phyloP scores from a whole-genome alignment of 2,329 filamentous ascomycete genomes.

The Elsinoe australis region DNA sequence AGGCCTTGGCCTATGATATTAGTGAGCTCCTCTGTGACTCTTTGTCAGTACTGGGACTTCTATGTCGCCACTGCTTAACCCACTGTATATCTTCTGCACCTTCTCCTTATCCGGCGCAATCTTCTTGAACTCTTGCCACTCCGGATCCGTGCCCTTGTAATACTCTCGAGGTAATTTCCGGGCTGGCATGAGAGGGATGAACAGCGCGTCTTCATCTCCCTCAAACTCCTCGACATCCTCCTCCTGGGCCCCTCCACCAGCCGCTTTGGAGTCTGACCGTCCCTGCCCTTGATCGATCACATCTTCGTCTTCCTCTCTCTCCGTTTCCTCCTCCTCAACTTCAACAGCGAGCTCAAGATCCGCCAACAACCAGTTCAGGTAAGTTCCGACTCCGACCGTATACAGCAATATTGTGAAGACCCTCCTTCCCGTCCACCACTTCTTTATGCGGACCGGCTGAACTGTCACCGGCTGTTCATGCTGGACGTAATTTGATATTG shows the following conservation, averaged over 20 bases:
- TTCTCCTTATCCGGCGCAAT: conserved; percentile 37
- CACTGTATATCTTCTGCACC: conserved; percentile 35
- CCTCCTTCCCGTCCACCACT: conserved; percentile 15
- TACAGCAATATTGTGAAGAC: conserved; percentile 9
- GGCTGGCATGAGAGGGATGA: conserved; percentile 44
- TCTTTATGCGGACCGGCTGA: conserved; percentile 11
- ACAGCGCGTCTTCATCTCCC: conserved; percentile 34
- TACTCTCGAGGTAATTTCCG: conserved; percentile 35
- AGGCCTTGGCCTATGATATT: conserved; percentile 29
- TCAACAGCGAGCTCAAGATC: conserved; percentile 28
- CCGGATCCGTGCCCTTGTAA: conserved; percentile 46
- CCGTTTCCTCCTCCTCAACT: conserved; percentile 23
- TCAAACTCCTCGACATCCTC: conserved; percentile 30
- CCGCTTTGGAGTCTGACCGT: conserved; percentile 20
- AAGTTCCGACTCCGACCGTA: conserved; percentile 15
- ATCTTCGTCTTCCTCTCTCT: conserved; percentile 14
- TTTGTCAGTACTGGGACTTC: conserved; percentile 16
- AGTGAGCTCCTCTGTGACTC: conserved; percentile 32
- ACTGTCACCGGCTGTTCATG: conserved; percentile 15
- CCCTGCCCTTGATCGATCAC: conserved; percentile 7
- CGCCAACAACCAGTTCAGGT: conserved; percentile 18
- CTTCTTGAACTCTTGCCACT: conserved; percentile 46
- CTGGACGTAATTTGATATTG: conserved; percentile 2
- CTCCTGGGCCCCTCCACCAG: conserved; percentile 26
- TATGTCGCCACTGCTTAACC: too few species aligned